Evolutionary conservation across 352 stramenopile species (phyloP).

Genomic region (Phytophthora fragariaefolia): DNA sequence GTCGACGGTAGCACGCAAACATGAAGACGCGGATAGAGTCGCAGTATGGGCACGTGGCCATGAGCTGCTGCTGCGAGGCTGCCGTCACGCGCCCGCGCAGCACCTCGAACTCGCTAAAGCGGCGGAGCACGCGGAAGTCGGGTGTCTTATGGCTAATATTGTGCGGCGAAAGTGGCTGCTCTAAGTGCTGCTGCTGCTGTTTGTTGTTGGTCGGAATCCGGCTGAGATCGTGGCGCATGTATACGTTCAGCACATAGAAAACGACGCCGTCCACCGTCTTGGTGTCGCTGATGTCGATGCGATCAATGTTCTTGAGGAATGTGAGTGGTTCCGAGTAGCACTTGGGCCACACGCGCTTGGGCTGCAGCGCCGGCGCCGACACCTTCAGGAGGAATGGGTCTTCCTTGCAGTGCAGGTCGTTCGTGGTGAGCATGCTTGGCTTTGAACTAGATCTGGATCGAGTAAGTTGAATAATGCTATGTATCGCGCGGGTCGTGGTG

Average conservation of each 20-base stretch:
- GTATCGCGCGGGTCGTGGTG: slow-evolving; percentile 2
- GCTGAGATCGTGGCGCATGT: slow-evolving; percentile 47
- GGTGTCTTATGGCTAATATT: slow-evolving; percentile 4
- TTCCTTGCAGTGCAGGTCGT: background rate
- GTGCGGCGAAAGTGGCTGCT: background rate
- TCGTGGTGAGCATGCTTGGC: slow-evolving; percentile 3
- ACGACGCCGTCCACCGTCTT: slow-evolving; percentile 45
- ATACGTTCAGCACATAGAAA: slow-evolving; percentile 60
- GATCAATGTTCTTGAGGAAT: slow-evolving; percentile 46
- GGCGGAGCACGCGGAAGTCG: slow-evolving; percentile 38
- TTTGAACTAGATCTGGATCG: background rate
- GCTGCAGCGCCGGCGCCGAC: slow-evolving; percentile 25
- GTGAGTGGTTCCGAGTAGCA: slow-evolving; percentile 37
- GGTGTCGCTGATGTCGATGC: slow-evolving; percentile 44
- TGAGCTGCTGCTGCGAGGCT: slow-evolving; percentile 32
- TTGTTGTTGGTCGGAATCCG: slow-evolving; percentile 56
- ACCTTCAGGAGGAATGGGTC: slow-evolving; percentile 16
- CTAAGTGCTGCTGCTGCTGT: background rate
- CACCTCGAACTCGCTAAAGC: slow-evolving; percentile 41
- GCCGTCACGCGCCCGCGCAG: slow-evolving; percentile 28
- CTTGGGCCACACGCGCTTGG: slow-evolving; percentile 33
- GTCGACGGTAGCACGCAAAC: slow-evolving; percentile 40
- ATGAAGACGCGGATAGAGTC: slow-evolving; percentile 41
- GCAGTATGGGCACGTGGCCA: slow-evolving; percentile 36
- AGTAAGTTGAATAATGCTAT: slow-evolving; percentile 20